Evolutionary conservation across 106 monocot genomes (phyloP), one percentile per base, ranked within the genome.

Genomic region (Acorus calamus): DNA sequence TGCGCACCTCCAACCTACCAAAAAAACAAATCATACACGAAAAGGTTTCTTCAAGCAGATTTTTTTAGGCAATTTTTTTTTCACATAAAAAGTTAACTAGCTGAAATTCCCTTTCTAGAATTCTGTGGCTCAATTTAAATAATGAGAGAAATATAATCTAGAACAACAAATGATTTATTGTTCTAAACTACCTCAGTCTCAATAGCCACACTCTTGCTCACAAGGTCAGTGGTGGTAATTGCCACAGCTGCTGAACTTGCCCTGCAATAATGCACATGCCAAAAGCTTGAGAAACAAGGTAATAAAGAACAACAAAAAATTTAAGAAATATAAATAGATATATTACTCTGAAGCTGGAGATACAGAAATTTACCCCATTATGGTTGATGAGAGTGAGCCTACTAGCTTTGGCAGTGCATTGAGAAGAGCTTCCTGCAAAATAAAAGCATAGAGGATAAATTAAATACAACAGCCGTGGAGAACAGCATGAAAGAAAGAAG

Each of bases 201-300:
- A 59, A 98, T 57, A 44, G 98, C 88, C 10, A 88, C 65, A 71
- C 92, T 92, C 76, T 92, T 98, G 85, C 92, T 92, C 52, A 98
- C 98, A 72, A 98, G 92, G 59, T 98, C 98, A 52, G 98, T 98
- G 6, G 98, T 98, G 47, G 98, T 98, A 64, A 98, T 98, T 41
- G 92, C 98, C 5, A 98, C 75, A 47, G 98, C 92, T 62, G 98
- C 92, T 75, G 82, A 78, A 68, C 88, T 78, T 71, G 80, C 85
- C 58, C 98, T 98, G 85, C 53, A 76, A 51, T 69, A 45, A 8
- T 14, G 61, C 42, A 70, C 11, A 71, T 13, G 9, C 43, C 61
- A 46, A 60, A 60, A 42, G 42, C 51, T 49, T 3, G 14, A 52
- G 46, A 45, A 44, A 44, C 5, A 44, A 5, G 57, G 13, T 5